phyloP scores from a whole-genome alignment of 148 eudicot genomes.

The Arctostaphylos glauca region DNA sequence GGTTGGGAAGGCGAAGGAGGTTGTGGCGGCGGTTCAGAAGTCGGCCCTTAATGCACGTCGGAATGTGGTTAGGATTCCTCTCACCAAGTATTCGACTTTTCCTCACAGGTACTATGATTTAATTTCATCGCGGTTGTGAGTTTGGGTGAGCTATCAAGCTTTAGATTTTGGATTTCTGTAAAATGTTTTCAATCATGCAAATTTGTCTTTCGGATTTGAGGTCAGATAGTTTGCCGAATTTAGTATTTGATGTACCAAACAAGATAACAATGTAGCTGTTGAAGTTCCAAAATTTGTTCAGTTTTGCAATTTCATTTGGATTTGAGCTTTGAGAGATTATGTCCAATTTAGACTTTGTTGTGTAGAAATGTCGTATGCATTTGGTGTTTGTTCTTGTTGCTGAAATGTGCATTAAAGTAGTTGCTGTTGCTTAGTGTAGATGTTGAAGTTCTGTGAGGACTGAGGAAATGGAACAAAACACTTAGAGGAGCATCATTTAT shows the following conservation, averaged over 20 bases:
- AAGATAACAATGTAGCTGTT: not conserved
- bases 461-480: no score
- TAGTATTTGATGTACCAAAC: not conserved
- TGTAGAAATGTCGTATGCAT: not conserved
- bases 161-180: not conserved
- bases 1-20: conserved; percentile 86
- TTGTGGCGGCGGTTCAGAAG: conserved; percentile 71
- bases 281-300: not conserved
- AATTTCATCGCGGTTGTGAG: not conserved
- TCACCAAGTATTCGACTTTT: conserved; percentile 82
- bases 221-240: not conserved
- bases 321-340: not conserved
- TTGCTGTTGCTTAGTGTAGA: no score
- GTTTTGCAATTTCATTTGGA: not conserved
- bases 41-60: conserved; percentile 78
- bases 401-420: no score
- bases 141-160: not conserved
- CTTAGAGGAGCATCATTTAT: no score
- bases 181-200: not conserved
- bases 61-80: conserved; percentile 63
- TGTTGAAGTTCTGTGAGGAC: no score
- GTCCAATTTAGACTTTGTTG: not conserved
- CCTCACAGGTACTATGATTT: conserved; percentile 68
- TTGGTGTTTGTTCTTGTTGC: not conserved
- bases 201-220: not conserved